Evolutionary conservation across 306 rosid species (phyloP), one percentile per base, ranked within the genome.

Genomic region (Cicer cuneatum): DNA sequence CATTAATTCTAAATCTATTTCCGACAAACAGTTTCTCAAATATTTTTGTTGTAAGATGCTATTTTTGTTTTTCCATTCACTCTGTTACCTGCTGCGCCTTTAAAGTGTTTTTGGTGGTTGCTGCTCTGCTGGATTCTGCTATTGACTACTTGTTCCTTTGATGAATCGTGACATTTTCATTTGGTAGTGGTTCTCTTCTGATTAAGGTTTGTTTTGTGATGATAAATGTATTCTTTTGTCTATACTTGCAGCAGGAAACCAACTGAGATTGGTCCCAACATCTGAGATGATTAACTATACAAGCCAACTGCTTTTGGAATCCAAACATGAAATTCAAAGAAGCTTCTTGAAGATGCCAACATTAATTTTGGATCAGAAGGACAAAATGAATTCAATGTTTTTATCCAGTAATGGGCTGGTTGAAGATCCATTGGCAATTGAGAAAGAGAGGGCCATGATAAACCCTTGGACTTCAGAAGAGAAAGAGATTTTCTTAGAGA

Each of bases 391-490:
- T 13, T 83, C 89, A 2, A 90, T 86, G 81, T 92, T 94, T 41
- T 49, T 77, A 68, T 92, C 96, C 35, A 63, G 72, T 35, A 94
- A 94, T 82, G 95, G 96, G 71, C 80, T 90, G 69, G 89, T 94
- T 65, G 92, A 90, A 76, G 99, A 94, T 86, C 95, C 99, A 40
- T 66, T 78, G 69, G 92, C 88, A 60, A 84, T 82, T 79, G 99
- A 94, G 91, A 90, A 79, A 78, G 99, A 87, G 69, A 89, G 93
- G 80, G 78, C 61, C 42, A 60, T 85, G 85, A 87, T 90, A 81
- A 94, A 94, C 82, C 99, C 93, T 18, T 94, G 99, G 99, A 90
- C 88, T 1, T 72, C 79, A 24, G 96, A 83, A 7, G 99, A 94
- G 75, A 89, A 16, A 65, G 78, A 79, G 7, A 72, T 87, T 65